phyloP scores from a whole-genome alignment of 148 eudicot species.

The Salicornia ramosissima region DNA sequence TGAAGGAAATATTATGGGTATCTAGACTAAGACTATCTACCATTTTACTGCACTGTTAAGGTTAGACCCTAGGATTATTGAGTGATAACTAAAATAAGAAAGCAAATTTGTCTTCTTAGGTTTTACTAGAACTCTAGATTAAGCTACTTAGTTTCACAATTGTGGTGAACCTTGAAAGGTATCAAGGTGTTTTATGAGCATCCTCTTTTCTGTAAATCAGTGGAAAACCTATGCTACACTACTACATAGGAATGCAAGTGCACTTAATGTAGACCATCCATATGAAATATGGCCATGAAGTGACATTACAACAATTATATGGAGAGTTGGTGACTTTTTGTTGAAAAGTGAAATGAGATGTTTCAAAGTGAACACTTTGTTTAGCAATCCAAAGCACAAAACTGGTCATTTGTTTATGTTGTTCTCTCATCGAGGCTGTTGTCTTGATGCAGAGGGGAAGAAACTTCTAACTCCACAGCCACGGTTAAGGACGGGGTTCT shows the following conservation, averaged over 20 bases:
- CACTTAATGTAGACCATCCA: not conserved
- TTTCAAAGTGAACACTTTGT: not conserved
- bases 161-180: not conserved
- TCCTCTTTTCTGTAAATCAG: not conserved
- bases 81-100: not conserved
- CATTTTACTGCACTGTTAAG: not conserved
- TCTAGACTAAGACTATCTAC: too few relatives aligned
- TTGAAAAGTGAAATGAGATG: not conserved
- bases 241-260: not conserved
- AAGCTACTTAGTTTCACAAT: not conserved
- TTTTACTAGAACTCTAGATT: not conserved
- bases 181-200: not conserved
- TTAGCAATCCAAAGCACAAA: not conserved
- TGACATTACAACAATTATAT: not conserved
- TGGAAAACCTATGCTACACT: too few relatives aligned
- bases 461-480: slow-evolving; percentile 89
- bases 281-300: not conserved
- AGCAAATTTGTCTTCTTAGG: not conserved
- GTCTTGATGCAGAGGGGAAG: slow-evolving; percentile 56
- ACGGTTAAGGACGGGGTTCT: slow-evolving; percentile 92
- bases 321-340: not conserved
- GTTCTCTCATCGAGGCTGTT: not conserved
- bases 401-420: not conserved
- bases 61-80: too few relatives aligned
- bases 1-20: not conserved